These are phyloP conservation scores for Backusella tarrabulga DNA, from an alignment of 192 early-diverging fungal genomes.

Conservation along the genomic window DNA sequence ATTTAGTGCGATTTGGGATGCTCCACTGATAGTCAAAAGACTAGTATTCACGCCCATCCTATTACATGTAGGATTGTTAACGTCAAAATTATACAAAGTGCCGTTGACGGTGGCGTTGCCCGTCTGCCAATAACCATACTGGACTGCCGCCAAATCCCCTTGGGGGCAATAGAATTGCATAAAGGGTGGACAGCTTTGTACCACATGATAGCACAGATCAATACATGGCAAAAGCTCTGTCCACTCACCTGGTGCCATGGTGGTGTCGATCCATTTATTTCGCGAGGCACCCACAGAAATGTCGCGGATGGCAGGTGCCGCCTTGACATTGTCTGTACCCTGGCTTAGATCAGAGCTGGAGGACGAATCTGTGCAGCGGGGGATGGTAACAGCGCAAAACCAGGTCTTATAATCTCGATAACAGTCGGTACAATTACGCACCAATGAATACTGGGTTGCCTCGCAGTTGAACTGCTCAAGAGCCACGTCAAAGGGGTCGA, in stretches of 20 bases:
- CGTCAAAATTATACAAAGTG: conserved; percentile 4
- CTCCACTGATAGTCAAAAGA: conserved; percentile 16
- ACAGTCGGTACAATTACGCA: conserved; percentile 56
- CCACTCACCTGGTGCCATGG: conserved; percentile 34
- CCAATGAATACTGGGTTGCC: conserved; percentile 51
- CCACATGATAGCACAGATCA: conserved; percentile 55
- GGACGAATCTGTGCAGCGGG: conserved; percentile 43
- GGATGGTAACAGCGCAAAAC: conserved; percentile 55
- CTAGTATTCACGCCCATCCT: conserved; percentile 24
- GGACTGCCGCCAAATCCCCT: conserved; percentile 34
- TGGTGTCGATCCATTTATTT: conserved; percentile 36
- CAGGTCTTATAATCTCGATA: conserved; percentile 50
- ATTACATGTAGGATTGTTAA: conserved; percentile 33
- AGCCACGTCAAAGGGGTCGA: conserved; percentile 47
- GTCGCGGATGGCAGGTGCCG: conserved; percentile 21
- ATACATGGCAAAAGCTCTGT: conserved; percentile 55
- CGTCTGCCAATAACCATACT: conserved; percentile 35
- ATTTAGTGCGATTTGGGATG: not conserved
- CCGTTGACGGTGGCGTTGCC: not conserved
- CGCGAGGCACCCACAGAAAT: conserved; percentile 26
- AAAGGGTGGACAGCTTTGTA: conserved; percentile 57
- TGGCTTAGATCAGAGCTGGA: conserved; percentile 10
- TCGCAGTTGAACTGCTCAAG: conserved; percentile 52
- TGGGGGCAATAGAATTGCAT: conserved; percentile 52
- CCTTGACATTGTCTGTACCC: not conserved